A percentile compares a stretch with the other conserved stretches of the same genome.
Evolutionary conservation across 2,329 filamentous ascomycete species (phyloP).

Genomic region (Huntiella decipiens): DNA sequence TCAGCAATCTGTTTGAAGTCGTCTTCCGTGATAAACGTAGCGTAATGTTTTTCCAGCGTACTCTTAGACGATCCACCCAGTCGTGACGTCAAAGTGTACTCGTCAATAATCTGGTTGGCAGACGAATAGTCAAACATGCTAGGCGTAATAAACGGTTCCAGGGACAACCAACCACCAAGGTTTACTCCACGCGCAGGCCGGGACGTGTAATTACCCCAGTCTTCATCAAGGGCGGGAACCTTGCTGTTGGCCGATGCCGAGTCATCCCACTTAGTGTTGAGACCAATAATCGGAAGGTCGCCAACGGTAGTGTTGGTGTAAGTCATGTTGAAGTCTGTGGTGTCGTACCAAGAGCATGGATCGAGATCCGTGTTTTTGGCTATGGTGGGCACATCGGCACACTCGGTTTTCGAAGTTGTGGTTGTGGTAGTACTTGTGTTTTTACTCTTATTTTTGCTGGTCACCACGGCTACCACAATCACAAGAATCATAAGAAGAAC

Average conservation of each 20-base stretch:
- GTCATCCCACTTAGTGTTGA: slow-evolving; percentile 75
- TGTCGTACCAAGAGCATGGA: slow-evolving; percentile 82
- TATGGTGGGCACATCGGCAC: slow-evolving; percentile 38
- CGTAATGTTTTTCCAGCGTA: slow-evolving; percentile 78
- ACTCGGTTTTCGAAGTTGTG: slow-evolving; percentile 22
- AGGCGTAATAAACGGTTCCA: slow-evolving; percentile 91
- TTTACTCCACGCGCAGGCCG: slow-evolving; percentile 79
- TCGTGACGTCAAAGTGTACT: slow-evolving; percentile 58
- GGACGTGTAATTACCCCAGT: slow-evolving; percentile 58
- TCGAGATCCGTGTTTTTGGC: slow-evolving; percentile 65
- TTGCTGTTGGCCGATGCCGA: slow-evolving; percentile 56
- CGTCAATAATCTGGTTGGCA: slow-evolving; percentile 55
- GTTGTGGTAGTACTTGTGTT: slow-evolving; percentile 20
- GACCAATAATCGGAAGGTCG: slow-evolving; percentile 75
- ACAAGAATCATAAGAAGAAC: slow-evolving; percentile 44
- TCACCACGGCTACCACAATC: slow-evolving; percentile 46
- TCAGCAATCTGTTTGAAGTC: slow-evolving; percentile 70
- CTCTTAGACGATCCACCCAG: slow-evolving; percentile 46
- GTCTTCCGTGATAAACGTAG: slow-evolving; percentile 66
- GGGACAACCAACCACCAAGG: slow-evolving; percentile 76
- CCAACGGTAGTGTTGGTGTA: slow-evolving; percentile 76
- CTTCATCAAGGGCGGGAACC: slow-evolving; percentile 56
- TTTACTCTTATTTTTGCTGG: slow-evolving; percentile 41
- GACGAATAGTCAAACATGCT: slow-evolving; percentile 62
- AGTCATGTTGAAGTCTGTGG: slow-evolving; percentile 78